Percentiles rank a stretch among this genome's conserved stretches.
phyloP scores from a whole-genome alignment of 345 rosid genomes.

The Brassica carinata region DNA sequence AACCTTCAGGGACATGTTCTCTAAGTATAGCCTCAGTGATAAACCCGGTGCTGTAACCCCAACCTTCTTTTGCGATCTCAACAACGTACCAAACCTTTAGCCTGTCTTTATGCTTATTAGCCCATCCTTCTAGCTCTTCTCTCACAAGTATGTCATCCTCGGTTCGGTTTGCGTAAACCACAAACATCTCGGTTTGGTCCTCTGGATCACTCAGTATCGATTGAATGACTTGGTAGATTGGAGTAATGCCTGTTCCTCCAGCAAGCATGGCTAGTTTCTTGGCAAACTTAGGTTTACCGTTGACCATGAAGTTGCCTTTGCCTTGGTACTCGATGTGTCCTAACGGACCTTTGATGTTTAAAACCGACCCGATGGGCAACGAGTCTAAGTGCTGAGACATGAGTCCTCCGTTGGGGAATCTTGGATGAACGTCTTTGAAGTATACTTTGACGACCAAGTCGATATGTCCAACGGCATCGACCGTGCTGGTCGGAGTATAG shows the following conservation, averaged over 20 bases:
- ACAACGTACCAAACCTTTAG: constrained; percentile 97
- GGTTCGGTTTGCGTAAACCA: constrained; percentile 85
- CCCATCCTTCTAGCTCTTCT: constrained; percentile 88
- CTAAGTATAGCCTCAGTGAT: constrained; percentile 66
- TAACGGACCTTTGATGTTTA: constrained; percentile 84
- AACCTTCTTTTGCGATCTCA: constrained; percentile 63
- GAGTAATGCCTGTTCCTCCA: constrained; percentile 95
- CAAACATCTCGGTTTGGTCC: constrained; percentile 75
- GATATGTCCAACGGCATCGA: constrained; percentile 74
- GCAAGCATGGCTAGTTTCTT: constrained; percentile 87
- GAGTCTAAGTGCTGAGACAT: constrained; percentile 87
- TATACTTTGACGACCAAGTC: constrained; percentile 85
- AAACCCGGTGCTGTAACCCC: constrained; percentile 77
- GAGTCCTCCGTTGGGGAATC: constrained; percentile 78
- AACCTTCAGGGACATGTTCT: constrained; percentile 67
- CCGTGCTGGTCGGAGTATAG: constrained; percentile 71
- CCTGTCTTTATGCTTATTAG: constrained; percentile 49
- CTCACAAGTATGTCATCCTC: constrained; percentile 81
- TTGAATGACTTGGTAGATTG: constrained; percentile 77
- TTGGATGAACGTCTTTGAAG: constrained; percentile 69
- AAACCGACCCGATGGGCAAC: constrained; percentile 49
- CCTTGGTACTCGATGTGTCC: constrained; percentile 85
- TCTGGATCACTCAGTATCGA: constrained; percentile 80
- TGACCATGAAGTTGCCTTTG: constrained; percentile 63
- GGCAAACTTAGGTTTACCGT: constrained; percentile 73